These are phyloP conservation scores for Cyclotella sp. DNA, from an alignment of 108 stramenopile genomes.

Conservation along the genomic window DNA sequence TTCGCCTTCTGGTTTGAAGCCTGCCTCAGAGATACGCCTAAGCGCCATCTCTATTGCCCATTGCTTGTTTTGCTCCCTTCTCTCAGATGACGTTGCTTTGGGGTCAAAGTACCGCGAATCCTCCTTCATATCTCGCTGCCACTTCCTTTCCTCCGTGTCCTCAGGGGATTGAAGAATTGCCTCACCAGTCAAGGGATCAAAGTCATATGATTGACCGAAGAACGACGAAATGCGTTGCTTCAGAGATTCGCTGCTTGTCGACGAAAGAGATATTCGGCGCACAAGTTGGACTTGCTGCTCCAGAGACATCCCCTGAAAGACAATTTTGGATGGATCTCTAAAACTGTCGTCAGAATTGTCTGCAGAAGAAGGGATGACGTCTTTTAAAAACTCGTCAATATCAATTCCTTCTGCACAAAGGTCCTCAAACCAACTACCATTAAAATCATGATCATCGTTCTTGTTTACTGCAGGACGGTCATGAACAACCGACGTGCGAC, in stretches of 20 bases:
- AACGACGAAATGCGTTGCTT: neutral
- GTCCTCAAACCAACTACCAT: conserved; percentile 6
- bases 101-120: conserved; percentile 21
- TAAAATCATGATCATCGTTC: neutral
- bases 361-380: neutral
- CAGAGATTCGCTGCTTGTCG: neutral
- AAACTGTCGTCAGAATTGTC: neutral
- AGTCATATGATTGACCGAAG: neutral
- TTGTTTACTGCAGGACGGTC: neutral
- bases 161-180: conserved; percentile 3
- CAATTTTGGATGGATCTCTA: neutral
- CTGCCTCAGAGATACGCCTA: neutral
- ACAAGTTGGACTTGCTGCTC: neutral
- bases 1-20: neutral
- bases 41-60: conserved; percentile 23
- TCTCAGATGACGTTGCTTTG: neutral
- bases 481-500: neutral
- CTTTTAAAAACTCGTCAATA: conserved; percentile 9
- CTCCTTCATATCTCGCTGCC: conserved; percentile 16
- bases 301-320: neutral
- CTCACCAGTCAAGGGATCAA: conserved; percentile 7
- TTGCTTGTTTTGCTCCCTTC: conserved; percentile 11
- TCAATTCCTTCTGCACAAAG: conserved; percentile 9
- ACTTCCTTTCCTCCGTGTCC: conserved; percentile 5
- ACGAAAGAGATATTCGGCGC: neutral